These are phyloP conservation scores for Neurospora sp. DNA, from an alignment of 495 filamentous ascomycete genomes.

Conservation along the genomic window DNA sequence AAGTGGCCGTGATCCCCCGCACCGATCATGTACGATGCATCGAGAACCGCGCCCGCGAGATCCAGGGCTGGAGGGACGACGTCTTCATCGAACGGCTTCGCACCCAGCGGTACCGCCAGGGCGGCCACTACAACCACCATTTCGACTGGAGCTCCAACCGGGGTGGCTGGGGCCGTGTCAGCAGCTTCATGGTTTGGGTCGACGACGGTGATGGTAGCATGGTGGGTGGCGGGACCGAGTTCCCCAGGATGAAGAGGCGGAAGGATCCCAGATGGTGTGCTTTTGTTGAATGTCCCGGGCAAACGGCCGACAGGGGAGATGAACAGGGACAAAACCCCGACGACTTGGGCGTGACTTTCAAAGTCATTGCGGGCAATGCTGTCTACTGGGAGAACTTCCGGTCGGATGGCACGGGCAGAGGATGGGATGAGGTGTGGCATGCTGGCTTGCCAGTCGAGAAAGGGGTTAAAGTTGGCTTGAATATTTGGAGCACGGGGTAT, in stretches of 20 bases:
- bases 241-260: conserved; percentile 22
- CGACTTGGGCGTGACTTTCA: conserved; percentile 27
- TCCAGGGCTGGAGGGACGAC: conserved; percentile 38
- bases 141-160: conserved; percentile 35
- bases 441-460: conserved; percentile 34
- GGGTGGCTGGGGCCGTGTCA: conserved; percentile 36
- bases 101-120: conserved; percentile 30
- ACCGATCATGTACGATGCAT: conserved; percentile 32
- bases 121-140: conserved; percentile 34
- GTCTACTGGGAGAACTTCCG: conserved; percentile 43
- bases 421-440: conserved; percentile 39
- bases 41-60: conserved; percentile 27
- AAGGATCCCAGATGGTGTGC: conserved; percentile 29
- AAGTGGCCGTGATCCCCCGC: conserved; percentile 36
- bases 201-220: conserved; percentile 19
- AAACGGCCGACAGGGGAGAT: not conserved
- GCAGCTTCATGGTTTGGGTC: conserved; percentile 39
- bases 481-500: conserved; percentile 37
- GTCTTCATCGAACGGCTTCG: conserved; percentile 36
- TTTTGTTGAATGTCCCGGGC: conserved; percentile 29
- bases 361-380: conserved; percentile 32
- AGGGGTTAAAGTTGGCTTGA: conserved; percentile 36
- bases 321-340: conserved; percentile 1
- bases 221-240: conserved; percentile 36
- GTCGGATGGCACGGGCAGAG: conserved; percentile 31